phyloP scores from a whole-genome alignment of 805 yeast genomes.

The Candida succiphila region DNA sequence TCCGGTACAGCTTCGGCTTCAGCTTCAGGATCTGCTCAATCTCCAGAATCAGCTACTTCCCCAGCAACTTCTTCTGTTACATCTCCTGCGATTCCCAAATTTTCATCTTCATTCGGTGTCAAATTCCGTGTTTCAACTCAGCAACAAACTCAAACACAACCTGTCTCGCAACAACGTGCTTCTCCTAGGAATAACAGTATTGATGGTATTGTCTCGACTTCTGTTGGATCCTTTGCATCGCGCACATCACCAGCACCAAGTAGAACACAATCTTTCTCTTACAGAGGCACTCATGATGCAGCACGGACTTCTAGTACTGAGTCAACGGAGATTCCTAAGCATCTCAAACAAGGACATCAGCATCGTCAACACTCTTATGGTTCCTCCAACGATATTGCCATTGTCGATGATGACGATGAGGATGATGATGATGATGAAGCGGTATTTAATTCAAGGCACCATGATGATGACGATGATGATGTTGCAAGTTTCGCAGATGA shows the following conservation, averaged over 20 bases:
- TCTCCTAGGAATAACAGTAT: slow-evolving; percentile 19
- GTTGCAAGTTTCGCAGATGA: too few species aligned
- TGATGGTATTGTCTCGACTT: slow-evolving; percentile 12
- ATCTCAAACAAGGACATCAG: too few species aligned
- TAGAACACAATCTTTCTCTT: too few species aligned
- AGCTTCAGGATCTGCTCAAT: slow-evolving; percentile 5
- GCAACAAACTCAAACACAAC: slow-evolving; percentile 11
- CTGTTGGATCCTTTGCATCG: too few species aligned
- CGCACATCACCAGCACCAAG: too few species aligned
- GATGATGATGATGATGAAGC: not conserved
- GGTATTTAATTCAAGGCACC: not conserved
- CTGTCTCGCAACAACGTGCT: too few species aligned
- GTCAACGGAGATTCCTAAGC: too few species aligned
- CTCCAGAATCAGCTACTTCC: too few species aligned
- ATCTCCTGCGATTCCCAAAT: slow-evolving; percentile 36
- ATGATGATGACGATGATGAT: slow-evolving; percentile 1
- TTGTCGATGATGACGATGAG: slow-evolving; percentile 2
- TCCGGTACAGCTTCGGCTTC: slow-evolving; percentile 7
- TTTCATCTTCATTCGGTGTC: slow-evolving; percentile 68
- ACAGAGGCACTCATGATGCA: too few species aligned
- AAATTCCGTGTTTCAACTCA: slow-evolving; percentile 21
- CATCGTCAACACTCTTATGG: too few species aligned
- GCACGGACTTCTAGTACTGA: too few species aligned
- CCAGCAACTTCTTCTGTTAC: not conserved
- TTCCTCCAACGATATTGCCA: not conserved